Evolutionary conservation across 2,329 filamentous ascomycete genomes (phyloP), one percentile per base, ranked within the genome.

Genomic region (Trichoderma asperellum): DNA sequence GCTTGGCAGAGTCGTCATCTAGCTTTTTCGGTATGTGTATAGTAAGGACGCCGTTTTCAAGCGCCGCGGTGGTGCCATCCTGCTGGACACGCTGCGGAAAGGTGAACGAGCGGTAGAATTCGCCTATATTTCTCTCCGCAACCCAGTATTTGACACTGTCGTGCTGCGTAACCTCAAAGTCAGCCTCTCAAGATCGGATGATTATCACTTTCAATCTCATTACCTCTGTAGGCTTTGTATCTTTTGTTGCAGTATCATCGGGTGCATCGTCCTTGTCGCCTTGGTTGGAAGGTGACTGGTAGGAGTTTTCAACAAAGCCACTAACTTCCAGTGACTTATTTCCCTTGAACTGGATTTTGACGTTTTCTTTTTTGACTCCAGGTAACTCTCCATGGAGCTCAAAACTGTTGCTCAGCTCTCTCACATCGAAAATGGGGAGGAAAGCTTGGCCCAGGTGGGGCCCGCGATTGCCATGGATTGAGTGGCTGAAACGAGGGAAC

Each of bases 321-420:
- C 86, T 87, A 75, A 94, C 84, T 68, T 87, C 85, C 27, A 94
- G 81, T 29, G 90, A 92, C 79, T 91, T 87, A 24, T 85, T 82
- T 77, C 93, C 91, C 68, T 87, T 88, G 83, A 93, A 94, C 77
- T 93, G 91, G 76, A 94, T 90, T 76, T 86, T 83, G 75, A 94
- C 81, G 75, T 93, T 84, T 73, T 91, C 88, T 79, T 92, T 90
- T 71, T 87, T 86, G 73, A 93, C 83, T 58, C 92, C 92, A 0
- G 91, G 89, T 1, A 94, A 87, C 79, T 94, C 91, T 74, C 91
- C 92, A 74, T 93, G 88, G 11, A 94, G 87, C 79, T 93, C 88
- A 77, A 92, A 94, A 68, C 82, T 77, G 11, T 86, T 80, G 69
- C 86, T 84, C 4, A 85, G 84, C 81, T 94, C 91, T 77, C 86